Evolutionary conservation across 1,284 basidiomycete species (phyloP), one percentile per base, ranked within the genome.

Genomic region (Puccinia polysora): DNA sequence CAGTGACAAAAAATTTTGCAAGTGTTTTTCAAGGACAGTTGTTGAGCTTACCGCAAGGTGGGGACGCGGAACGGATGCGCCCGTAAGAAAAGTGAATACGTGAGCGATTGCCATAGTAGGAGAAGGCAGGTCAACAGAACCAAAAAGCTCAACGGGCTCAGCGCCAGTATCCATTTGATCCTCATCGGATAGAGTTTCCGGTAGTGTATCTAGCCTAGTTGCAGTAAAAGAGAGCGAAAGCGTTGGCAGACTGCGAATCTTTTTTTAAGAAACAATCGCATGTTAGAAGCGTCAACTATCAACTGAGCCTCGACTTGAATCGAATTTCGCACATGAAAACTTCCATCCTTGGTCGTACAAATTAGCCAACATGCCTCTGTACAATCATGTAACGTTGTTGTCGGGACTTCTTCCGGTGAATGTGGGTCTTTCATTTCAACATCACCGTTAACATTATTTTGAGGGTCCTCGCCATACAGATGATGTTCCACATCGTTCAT

Each of bases 11-110:
- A 40, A 40, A 20, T 12, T 60, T 23, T 15, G 20, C 34, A 15
- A 15, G n/a, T 8, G 8, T 34, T 15, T 2, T 63, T 34, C n/a
- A n/a, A n/a, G 43, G 10, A 45, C 10, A 45, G n/a, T n/a, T n/a
- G n/a, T n/a, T n/a, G n/a, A n/a, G n/a, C 68, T 53, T 63, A 71
- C 68, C 36, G 47, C 58, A 40, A 71, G 25, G 63, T 71, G 68
- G n/a, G 68, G 68, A 4, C 68, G 55, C 20, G 23, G 30, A 20
- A 50, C 43, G 32, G 28, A 53, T 15, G 56, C 59, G 15, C 68
- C 68, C n/a, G 68, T 71, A n/a, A 40, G 47, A 36, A 71, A 71
- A 23, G 45, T 50, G 25, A 62, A 62, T 34, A 71, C 43, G 3
- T 43, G 68, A 20, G 36, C 59, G 45, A 60, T 71, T 10, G 58